A percentile compares a stretch with the other conserved stretches of the same genome.
phyloP scores from a whole-genome alignment of 1,284 basidiomycete genomes.

The Malassezia furfur region DNA sequence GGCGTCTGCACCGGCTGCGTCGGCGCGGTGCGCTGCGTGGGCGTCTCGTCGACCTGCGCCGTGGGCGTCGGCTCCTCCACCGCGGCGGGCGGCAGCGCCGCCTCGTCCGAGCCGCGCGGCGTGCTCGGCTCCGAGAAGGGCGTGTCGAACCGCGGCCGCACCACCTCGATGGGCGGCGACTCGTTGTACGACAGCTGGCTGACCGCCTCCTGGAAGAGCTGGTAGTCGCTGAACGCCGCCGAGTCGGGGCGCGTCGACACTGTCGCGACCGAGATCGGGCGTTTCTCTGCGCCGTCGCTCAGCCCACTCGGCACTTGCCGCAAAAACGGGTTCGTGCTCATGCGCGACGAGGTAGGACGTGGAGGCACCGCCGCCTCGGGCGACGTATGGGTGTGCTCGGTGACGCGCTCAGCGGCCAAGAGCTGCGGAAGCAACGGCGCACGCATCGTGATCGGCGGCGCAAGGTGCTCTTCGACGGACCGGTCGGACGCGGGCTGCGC shows the following conservation, averaged over 20 bases:
- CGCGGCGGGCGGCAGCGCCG: background rate
- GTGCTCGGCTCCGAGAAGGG: background rate
- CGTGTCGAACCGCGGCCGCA: background rate
- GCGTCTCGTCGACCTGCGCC: background rate
- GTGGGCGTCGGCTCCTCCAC: too few relatives aligned
- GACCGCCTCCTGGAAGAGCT: slow-evolving; percentile 2
- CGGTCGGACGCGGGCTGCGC: too few relatives aligned
- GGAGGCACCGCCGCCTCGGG: background rate
- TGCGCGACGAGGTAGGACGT: too few relatives aligned
- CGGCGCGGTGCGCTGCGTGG: too few relatives aligned
- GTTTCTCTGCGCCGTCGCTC: background rate
- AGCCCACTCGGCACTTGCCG: background rate
- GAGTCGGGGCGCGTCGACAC: background rate
- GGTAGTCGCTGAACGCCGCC: slow-evolving; percentile 2
- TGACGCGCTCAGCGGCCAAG: background rate
- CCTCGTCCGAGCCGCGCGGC: background rate
- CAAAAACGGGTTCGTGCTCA: background rate
- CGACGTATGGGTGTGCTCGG: background rate
- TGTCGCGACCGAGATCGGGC: background rate
- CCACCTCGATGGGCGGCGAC: slow-evolving; percentile 5
- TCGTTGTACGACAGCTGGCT: slow-evolving; percentile 2
- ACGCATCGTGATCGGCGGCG: background rate
- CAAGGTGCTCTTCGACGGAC: background rate
- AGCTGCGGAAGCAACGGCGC: background rate
- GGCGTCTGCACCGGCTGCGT: background rate